Evolutionary conservation across 1,284 basidiomycete genomes (phyloP), one percentile per base, ranked within the genome.

Genomic region (Blastosporella zonata): DNA sequence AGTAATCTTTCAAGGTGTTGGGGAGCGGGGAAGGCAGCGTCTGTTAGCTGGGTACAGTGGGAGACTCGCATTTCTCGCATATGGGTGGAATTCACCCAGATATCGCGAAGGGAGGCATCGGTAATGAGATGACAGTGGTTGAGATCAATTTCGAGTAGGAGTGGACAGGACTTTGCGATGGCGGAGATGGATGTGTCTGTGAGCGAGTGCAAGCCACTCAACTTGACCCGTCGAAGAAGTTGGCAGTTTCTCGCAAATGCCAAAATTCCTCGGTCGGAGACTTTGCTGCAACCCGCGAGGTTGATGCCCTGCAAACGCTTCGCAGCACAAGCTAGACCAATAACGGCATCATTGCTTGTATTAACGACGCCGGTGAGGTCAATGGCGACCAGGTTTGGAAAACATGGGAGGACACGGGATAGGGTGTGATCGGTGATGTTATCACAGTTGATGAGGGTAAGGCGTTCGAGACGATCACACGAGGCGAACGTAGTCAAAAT

Each of bases 131-230:
- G 77, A 69, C 94, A 95, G 54, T 84, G 78, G 59, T 93, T 87
- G 55, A 99, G 81, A 68, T 99, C 97, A 57, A 97, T 85, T 68
- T 99, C 97, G 46, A 99, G 80, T 15, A 99, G 77, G 29, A 94
- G 78, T 0, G 92, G 90, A 62, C 95, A 97, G 6, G 78, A 74
- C 50, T 79, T 77, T n/a, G 91, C 88, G 39, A 99, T 77, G 13
- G 82, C 77, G 27, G 85, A 82, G 52, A 99, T 76, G 10, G 93
- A 79, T n/a, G 67, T 68, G 59, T 96, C 90, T 0, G 94, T 93
- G 51, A 98, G 69, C 28, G 77, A 73, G 49, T 83, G 81, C 41
- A 95, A 78, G 48, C 84, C 82, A 57, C 82, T 86, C 39, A 97
- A 75, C 67, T 97, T 97, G 66, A 97, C 88, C 62, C 95, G 79